Conservation (phyloP, 257 asterid genomes). For the Solanum lycopersicoides region DNA sequence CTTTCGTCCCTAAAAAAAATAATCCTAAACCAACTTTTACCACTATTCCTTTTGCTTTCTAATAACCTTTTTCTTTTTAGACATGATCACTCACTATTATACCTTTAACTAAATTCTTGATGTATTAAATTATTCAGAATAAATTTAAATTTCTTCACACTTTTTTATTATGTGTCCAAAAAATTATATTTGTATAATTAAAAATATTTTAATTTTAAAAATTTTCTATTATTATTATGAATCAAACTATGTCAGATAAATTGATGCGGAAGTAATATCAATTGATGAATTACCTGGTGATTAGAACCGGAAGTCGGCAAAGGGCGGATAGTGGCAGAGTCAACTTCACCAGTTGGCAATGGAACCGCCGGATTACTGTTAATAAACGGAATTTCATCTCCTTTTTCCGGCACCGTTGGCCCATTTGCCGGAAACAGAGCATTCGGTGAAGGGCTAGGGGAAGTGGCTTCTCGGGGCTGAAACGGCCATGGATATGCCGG, state of each 20-base stretch:
- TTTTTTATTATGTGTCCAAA: background rate
- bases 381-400: conserved; percentile 64
- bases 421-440: conserved; percentile 25
- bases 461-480: conserved; percentile 36
- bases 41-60: background rate
- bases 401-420: conserved; percentile 39
- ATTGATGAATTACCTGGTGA: conserved; percentile 25
- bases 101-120: background rate
- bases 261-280: background rate
- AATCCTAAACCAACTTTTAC: background rate
- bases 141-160: background rate
- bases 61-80: background rate
- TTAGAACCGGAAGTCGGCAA: conserved; percentile 45
- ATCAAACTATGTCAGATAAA: no score
- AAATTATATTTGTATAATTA: background rate
- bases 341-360: conserved; percentile 94
- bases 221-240: no score
- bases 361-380: conserved; percentile 95
- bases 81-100: background rate
- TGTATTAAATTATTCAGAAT: background rate
- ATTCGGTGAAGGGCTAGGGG: conserved; percentile 72
- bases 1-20: background rate
- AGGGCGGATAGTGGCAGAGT: conserved; percentile 78
- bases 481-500: conserved; percentile 92
- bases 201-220: no score